phyloP scores from a whole-genome alignment of 495 filamentous ascomycete genomes.

The Staphylotrichum longicolle region DNA sequence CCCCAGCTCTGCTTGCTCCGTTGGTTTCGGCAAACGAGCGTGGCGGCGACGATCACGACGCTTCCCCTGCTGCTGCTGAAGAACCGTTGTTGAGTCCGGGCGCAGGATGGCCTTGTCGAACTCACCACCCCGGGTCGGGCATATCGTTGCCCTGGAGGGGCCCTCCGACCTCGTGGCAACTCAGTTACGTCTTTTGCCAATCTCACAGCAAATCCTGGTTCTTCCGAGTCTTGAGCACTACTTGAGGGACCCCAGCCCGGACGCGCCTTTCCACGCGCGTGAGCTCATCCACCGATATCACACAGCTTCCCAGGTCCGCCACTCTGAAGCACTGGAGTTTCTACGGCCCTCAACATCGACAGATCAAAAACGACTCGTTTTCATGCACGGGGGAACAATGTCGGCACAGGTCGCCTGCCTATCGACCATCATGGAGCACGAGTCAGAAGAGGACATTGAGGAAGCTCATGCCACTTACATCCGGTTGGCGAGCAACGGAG shows the following conservation, averaged over 20 bases:
- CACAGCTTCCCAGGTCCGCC: constrained; percentile 40
- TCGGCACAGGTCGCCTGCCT: constrained; percentile 47
- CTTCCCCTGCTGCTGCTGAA: not conserved
- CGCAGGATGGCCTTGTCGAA: constrained; percentile 17
- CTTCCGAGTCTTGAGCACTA: constrained; percentile 45
- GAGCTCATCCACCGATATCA: constrained; percentile 44
- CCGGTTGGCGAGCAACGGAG: constrained; percentile 43
- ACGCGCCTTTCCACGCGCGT: constrained; percentile 35
- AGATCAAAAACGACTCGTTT: constrained; percentile 46
- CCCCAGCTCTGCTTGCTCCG: constrained; percentile 7
- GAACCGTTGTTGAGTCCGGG: not conserved
- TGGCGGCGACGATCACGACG: constrained; percentile 17
- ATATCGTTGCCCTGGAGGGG: constrained; percentile 53
- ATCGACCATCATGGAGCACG: constrained; percentile 40
- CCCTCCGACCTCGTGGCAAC: constrained; percentile 47
- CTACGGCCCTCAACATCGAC: constrained; percentile 38
- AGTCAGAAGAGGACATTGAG: constrained; percentile 41
- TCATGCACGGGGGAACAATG: constrained; percentile 51
- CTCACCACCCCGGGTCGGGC: constrained; percentile 30
- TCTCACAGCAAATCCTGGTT: constrained; percentile 48
- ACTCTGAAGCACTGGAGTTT: constrained; percentile 45
- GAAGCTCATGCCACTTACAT: constrained; percentile 47
- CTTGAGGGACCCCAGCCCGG: constrained; percentile 24
- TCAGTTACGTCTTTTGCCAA: constrained; percentile 51
- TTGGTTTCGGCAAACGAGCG: not conserved